Evolutionary conservation across 2,329 filamentous ascomycete genomes (phyloP).

Genomic region (Drechslerella stenobrocha): DNA sequence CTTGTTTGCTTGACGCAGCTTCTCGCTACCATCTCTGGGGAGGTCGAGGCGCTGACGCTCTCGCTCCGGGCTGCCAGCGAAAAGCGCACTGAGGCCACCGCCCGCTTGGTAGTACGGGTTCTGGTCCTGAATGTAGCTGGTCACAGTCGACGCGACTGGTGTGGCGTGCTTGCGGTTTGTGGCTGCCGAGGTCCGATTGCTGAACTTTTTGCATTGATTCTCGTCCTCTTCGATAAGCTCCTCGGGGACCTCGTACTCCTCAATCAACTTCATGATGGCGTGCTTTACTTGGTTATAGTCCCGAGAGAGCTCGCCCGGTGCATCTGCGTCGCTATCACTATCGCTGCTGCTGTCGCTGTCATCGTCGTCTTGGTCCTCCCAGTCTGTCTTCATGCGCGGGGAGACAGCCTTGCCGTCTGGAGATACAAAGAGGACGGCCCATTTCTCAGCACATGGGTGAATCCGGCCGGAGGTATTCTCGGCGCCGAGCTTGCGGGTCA

Average conservation of each 20-base stretch:
- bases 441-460: conserved; percentile 79
- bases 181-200: conserved; percentile 62
- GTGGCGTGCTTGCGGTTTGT: conserved; percentile 43
- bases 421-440: conserved; percentile 79
- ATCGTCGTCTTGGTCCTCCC: conserved; percentile 69
- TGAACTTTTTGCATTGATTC: conserved; percentile 64
- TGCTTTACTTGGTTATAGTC: conserved; percentile 80
- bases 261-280: conserved; percentile 76
- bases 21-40: conserved; percentile 32
- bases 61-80: conserved; percentile 36
- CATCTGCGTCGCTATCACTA: conserved; percentile 60
- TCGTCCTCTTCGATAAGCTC: conserved; percentile 65
- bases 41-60: conserved; percentile 47
- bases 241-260: conserved; percentile 78
- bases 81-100: conserved; percentile 44
- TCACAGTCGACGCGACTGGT: conserved; percentile 48
- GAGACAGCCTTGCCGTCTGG: conserved; percentile 71
- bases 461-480: conserved; percentile 69
- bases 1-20: conserved; percentile 27
- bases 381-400: conserved; percentile 72
- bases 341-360: conserved; percentile 65
- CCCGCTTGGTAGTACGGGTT: conserved; percentile 35
- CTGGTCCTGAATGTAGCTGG: conserved; percentile 48
- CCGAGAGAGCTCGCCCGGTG: conserved; percentile 57
- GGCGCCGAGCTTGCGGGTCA: conserved; percentile 67